Conservation (phyloP, 495 filamentous ascomycete genomes). For the Xylaria sp. region DNA sequence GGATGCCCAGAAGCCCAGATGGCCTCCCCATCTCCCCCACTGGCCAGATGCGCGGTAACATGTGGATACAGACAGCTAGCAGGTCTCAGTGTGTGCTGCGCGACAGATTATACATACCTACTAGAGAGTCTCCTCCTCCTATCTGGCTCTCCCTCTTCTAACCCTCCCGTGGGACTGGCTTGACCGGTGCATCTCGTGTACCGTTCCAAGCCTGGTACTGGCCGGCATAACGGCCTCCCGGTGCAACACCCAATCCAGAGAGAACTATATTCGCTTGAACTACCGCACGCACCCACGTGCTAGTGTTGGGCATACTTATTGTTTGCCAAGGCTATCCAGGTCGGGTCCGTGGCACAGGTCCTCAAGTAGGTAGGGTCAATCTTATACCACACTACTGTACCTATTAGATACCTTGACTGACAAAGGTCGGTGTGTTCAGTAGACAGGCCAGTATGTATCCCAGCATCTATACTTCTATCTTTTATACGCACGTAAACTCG, state of each 20-base stretch:
- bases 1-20: conserved; percentile 4
- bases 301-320: neutral
- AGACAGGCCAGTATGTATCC: neutral
- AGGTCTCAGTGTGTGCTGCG: neutral
- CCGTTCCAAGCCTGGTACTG: conserved; percentile 13
- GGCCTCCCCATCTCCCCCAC: conserved; percentile 6
- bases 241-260: conserved; percentile 9
- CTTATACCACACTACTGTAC: neutral
- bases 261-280: conserved; percentile 13
- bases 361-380: neutral
- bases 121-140: neutral
- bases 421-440: conserved; percentile 10
- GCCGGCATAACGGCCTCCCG: conserved; percentile 12
- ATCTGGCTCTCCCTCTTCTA: neutral
- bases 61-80: neutral
- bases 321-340: conserved; percentile 17
- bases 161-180: conserved; percentile 21
- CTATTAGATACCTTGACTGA: neutral
- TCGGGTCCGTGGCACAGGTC: conserved; percentile 10
- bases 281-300: conserved; percentile 22
- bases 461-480: no score
- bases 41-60: conserved; percentile 6
- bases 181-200: conserved; percentile 21
- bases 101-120: neutral
- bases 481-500: neutral